Evolutionary conservation across 2,329 filamentous ascomycete species (phyloP).

Genomic region (Colletotrichum tanaceti): DNA sequence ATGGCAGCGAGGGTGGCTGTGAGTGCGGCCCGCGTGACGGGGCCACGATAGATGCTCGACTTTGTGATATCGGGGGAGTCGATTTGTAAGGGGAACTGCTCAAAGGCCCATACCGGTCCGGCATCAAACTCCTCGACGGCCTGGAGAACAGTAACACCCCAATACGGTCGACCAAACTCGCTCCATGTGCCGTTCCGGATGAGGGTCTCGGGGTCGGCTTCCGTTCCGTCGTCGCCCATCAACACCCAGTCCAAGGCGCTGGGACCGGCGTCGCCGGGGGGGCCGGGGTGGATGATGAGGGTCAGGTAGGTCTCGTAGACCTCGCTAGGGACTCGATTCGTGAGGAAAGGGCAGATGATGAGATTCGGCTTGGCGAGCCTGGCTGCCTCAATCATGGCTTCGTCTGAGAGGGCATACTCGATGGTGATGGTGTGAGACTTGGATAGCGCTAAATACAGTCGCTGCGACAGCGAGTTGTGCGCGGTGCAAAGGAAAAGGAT

Average conservation of each 20-base stretch:
- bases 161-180: conserved; percentile 51
- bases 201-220: conserved; percentile 47
- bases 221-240: conserved; percentile 55
- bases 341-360: conserved; percentile 57
- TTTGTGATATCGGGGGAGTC: conserved; percentile 54
- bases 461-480: conserved; percentile 58
- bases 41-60: conserved; percentile 54
- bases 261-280: conserved; percentile 56
- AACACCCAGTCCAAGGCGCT: conserved; percentile 57
- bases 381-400: conserved; percentile 53
- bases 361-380: conserved; percentile 52
- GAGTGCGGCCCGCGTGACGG: conserved; percentile 53
- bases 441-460: conserved; percentile 51
- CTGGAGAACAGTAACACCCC: conserved; percentile 55
- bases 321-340: conserved; percentile 50
- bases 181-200: conserved; percentile 46
- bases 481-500: conserved; percentile 59
- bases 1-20: conserved; percentile 52
- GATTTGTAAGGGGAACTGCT: conserved; percentile 56
- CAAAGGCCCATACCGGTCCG: conserved; percentile 58
- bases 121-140: conserved; percentile 56
- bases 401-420: conserved; percentile 52
- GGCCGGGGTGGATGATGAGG: conserved; percentile 55
- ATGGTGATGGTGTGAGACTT: conserved; percentile 52
- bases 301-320: conserved; percentile 53